phyloP scores from a whole-genome alignment of 192 early-diverging fungal genomes.

The Gamsiella multidivaricata region DNA sequence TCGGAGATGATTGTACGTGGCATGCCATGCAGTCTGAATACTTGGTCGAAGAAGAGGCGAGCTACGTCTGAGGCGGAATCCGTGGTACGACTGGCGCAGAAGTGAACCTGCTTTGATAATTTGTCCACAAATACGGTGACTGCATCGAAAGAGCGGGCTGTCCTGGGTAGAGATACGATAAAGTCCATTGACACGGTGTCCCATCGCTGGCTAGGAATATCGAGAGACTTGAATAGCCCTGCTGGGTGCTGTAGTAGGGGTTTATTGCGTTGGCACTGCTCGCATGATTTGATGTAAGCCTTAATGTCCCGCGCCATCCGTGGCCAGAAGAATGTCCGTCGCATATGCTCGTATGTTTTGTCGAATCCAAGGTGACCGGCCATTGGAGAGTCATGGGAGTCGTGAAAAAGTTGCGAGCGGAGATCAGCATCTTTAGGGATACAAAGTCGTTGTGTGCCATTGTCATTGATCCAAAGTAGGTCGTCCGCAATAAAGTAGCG shows the following conservation, averaged over 20 bases:
- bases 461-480: neutral
- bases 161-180: constrained; percentile 26
- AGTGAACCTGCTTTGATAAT: constrained; percentile 54
- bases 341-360: constrained; percentile 1
- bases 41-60: constrained; percentile 13
- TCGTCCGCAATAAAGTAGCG: neutral
- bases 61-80: constrained; percentile 13
- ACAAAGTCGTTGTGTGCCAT: neutral
- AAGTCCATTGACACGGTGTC: constrained; percentile 56
- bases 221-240: constrained; percentile 36
- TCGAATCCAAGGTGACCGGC: constrained; percentile 24
- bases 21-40: constrained; percentile 55
- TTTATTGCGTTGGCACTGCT: constrained; percentile 48
- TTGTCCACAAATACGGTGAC: constrained; percentile 61
- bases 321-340: constrained; percentile 3
- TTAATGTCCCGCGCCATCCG: constrained; percentile 18
- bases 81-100: constrained; percentile 7
- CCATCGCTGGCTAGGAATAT: constrained; percentile 41
- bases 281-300: constrained; percentile 13
- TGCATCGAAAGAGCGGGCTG: constrained; percentile 21
- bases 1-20: constrained; percentile 61
- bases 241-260: constrained; percentile 13
- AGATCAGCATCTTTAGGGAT: constrained; percentile 3
- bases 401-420: neutral
- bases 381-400: constrained; percentile 7